Percentiles rank a stretch among this genome's conserved stretches.
These are phyloP conservation scores for Erodium texanum DNA, from an alignment of 441 rosid genomes.

Conservation along the genomic window DNA sequence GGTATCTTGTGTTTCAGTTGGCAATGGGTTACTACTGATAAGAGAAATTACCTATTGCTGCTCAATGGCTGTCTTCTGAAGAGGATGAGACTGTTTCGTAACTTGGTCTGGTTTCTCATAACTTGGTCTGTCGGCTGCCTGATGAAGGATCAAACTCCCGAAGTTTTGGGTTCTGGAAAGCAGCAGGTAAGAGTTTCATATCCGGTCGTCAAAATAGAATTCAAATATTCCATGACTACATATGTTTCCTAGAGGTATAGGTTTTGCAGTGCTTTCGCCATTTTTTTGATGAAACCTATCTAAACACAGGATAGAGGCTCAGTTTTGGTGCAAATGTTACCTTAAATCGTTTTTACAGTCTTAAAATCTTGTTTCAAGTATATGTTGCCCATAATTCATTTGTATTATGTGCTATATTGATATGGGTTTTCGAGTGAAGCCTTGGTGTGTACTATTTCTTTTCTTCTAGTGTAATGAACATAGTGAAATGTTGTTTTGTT, in stretches of 20 bases:
- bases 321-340: too few species aligned
- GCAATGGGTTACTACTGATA: constrained; percentile 17
- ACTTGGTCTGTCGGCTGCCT: background rate
- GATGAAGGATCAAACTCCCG: background rate
- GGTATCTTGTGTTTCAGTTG: constrained; percentile 15
- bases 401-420: too few species aligned
- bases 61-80: background rate
- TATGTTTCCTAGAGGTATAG: background rate
- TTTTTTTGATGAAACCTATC: background rate
- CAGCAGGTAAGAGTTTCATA: background rate
- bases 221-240: background rate
- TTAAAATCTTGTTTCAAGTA: too few species aligned
- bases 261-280: background rate
- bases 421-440: too few species aligned
- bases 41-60: background rate
- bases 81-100: background rate
- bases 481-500: too few species aligned
- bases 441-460: too few species aligned
- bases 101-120: too few species aligned
- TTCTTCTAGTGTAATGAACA: too few species aligned
- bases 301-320: too few species aligned
- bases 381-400: too few species aligned
- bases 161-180: background rate
- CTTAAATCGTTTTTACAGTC: too few species aligned
- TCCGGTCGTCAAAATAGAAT: background rate